These are phyloP conservation scores for Torulaspora quercuum DNA, from an alignment of 805 yeast genomes.

Conservation along the genomic window DNA sequence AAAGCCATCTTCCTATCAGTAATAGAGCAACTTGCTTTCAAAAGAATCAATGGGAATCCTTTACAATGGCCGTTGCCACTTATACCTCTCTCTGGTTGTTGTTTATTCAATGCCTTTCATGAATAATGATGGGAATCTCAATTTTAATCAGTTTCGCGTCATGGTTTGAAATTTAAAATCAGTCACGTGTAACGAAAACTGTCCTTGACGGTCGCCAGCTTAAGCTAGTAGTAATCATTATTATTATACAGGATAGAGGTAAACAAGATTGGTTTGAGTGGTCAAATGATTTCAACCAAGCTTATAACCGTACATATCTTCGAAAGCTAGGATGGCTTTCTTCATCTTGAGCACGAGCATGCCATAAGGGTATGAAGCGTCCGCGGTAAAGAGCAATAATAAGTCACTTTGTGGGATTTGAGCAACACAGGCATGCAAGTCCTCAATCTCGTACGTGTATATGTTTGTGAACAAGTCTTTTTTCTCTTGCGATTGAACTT, in stretches of 20 bases:
- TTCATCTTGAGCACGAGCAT: constrained; percentile 33
- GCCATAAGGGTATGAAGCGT: constrained; percentile 31
- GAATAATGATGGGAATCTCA: constrained; percentile 2
- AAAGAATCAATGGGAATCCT: too few relatives aligned
- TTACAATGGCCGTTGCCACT: too few relatives aligned
- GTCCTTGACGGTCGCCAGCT: too few relatives aligned
- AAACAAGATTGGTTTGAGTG: too few relatives aligned
- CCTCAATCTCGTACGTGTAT: constrained; percentile 35
- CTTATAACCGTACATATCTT: constrained; percentile 28
- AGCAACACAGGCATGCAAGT: constrained; percentile 32
- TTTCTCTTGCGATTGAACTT: constrained; percentile 5
- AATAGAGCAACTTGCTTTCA: too few relatives aligned
- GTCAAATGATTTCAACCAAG: constrained; percentile 17
- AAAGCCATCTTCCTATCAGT: constrained; percentile 10
- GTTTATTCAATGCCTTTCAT: too few relatives aligned
- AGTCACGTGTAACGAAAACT: constrained; percentile 12
- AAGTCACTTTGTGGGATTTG: constrained; percentile 33
- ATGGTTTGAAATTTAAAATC: constrained; percentile 1
- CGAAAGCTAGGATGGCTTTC: constrained; percentile 23
- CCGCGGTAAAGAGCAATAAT: constrained; percentile 28
- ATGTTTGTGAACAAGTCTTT: constrained; percentile 22
- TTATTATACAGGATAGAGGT: too few relatives aligned
- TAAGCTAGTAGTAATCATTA: background rate
- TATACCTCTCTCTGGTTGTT: too few relatives aligned
- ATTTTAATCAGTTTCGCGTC: constrained; percentile 11